A percentile compares a stretch with the other conserved stretches of the same genome.
Conservation (phyloP, 2,329 filamentous ascomycete species). For the Drechslerella stenobrocha region DNA sequence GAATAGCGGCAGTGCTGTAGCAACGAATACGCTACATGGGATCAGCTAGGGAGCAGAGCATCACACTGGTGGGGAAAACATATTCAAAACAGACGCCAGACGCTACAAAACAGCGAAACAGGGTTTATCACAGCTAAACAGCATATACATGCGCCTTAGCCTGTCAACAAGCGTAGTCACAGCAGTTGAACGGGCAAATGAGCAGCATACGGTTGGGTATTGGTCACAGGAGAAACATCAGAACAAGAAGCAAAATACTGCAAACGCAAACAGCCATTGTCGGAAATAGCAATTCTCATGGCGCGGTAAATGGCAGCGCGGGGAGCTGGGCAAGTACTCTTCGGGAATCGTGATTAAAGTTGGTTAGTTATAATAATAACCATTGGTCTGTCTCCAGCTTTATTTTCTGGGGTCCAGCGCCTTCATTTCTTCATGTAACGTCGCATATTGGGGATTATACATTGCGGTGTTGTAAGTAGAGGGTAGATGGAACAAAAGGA, state of each 20-base stretch:
- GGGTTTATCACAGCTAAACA: neutral
- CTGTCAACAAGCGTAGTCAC: neutral
- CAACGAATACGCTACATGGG: neutral
- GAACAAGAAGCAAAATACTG: conserved; percentile 9
- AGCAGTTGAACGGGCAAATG: neutral
- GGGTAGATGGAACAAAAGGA: conserved; percentile 2
- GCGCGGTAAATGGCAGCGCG: no score
- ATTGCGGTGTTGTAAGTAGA: conserved; percentile 14
- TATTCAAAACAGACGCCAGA: conserved; percentile 22
- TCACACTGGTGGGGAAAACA: neutral
- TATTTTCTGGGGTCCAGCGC: neutral
- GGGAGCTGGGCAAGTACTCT: neutral
- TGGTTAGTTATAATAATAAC: neutral
- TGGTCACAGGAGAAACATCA: neutral
- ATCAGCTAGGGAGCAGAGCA: neutral
- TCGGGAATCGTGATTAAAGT: neutral
- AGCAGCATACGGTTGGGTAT: conserved; percentile 1
- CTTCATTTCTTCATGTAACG: conserved; percentile 3
- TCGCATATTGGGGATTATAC: conserved; percentile 21
- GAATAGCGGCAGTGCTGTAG: neutral
- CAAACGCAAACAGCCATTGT: conserved; percentile 7
- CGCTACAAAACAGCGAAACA: conserved; percentile 29
- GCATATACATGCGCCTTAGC: neutral
- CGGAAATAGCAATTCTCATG: conserved; percentile 1
- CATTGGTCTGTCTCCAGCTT: neutral